Evolutionary conservation across 257 asterid genomes (phyloP).

Genomic region (Linaria vulgaris): DNA sequence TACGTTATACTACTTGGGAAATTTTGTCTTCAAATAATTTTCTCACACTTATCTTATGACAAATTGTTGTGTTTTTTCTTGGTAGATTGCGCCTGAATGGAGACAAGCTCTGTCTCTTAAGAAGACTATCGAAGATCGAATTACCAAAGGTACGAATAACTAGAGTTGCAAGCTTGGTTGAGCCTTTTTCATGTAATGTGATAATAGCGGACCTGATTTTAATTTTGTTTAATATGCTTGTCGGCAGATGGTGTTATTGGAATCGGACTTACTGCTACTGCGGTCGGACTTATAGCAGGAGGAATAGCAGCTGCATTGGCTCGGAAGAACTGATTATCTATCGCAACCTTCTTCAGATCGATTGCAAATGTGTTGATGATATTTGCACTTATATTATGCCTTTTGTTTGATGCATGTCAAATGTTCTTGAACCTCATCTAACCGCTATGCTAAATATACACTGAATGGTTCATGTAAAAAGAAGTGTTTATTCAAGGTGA

Average conservation of each 20-base stretch:
- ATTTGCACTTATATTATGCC: no score
- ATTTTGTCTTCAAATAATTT: neutral
- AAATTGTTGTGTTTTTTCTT: neutral
- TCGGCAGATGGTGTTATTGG: slow-evolving; percentile 80
- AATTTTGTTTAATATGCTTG: slow-evolving; percentile 1
- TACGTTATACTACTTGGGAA: slow-evolving; percentile 15
- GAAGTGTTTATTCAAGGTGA: no score
- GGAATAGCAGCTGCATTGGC: slow-evolving; percentile 47
- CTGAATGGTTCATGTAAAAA: no score
- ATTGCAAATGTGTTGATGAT: no score
- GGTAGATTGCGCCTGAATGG: slow-evolving; percentile 78
- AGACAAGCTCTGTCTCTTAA: slow-evolving; percentile 68
- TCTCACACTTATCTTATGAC: neutral
- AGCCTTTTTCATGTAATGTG: neutral
- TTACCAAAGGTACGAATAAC: slow-evolving; percentile 59
- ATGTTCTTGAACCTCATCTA: no score
- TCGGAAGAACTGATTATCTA: slow-evolving; percentile 43
- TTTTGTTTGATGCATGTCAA: no score
- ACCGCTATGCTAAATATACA: no score
- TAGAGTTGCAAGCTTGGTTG: neutral
- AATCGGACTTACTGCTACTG: slow-evolving; percentile 66
- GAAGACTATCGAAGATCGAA: slow-evolving; percentile 56
- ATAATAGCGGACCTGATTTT: neutral
- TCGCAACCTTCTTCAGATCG: no score
- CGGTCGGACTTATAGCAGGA: slow-evolving; percentile 56